Evolutionary conservation across 1,284 basidiomycete species (phyloP).

Genomic region (Pseudomicrostroma phylloplanum): DNA sequence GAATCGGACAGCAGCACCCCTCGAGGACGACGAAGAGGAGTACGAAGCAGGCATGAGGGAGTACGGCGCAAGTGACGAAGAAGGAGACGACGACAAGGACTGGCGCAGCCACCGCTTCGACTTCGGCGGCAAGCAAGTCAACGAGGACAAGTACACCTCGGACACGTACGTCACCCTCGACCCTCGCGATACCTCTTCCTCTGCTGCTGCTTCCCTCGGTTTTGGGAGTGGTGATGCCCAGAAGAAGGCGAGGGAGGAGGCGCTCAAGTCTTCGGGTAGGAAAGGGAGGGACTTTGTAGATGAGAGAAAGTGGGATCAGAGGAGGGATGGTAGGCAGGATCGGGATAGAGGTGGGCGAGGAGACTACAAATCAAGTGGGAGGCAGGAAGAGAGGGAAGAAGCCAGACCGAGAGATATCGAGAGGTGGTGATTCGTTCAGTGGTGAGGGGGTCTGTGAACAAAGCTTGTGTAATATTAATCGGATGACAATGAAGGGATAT

Average conservation of each 20-base stretch:
- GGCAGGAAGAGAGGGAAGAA: neutral
- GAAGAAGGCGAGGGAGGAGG: slow-evolving; percentile 10
- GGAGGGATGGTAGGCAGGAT: neutral
- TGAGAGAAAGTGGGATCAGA: slow-evolving; percentile 5
- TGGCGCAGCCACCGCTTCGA: slow-evolving; percentile 22
- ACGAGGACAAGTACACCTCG: neutral
- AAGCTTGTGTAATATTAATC: no score
- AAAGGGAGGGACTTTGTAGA: slow-evolving; percentile 32
- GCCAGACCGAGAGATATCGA: neutral
- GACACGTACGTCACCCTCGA: slow-evolving; percentile 16
- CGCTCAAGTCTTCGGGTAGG: slow-evolving; percentile 13
- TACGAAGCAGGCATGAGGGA: slow-evolving; percentile 18
- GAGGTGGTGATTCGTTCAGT: neutral
- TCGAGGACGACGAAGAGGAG: slow-evolving; percentile 11
- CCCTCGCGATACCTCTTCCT: slow-evolving; percentile 10
- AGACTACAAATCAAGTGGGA: neutral
- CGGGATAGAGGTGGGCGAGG: neutral
- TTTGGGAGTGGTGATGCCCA: slow-evolving; percentile 15
- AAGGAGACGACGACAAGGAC: slow-evolving; percentile 14
- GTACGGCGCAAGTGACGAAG: slow-evolving; percentile 40
- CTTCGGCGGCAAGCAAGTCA: slow-evolving; percentile 5
- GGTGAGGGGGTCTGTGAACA: neutral
- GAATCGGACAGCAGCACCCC: no score
- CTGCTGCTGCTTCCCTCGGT: slow-evolving; percentile 11
- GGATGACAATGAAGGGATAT: no score